Base-by-base conservation (phyloP, 495 filamentous ascomycete genomes). In the Tuber brumale region DNA sequence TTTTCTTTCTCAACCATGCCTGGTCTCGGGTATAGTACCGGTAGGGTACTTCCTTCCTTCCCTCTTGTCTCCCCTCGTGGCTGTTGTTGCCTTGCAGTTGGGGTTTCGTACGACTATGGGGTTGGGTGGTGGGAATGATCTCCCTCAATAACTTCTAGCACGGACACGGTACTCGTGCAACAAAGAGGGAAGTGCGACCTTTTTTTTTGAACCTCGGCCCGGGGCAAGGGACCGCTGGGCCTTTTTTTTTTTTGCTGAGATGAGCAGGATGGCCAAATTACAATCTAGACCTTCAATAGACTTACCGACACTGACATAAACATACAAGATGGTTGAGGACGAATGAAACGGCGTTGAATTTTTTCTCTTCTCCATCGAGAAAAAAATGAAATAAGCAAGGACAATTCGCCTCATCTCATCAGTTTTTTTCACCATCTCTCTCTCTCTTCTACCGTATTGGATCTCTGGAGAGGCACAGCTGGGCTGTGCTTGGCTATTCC, bases 361-460 rank as follows among this genome's bases (percentile, higher is more conserved):
- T 31, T 66, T 31, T 61, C 14, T 35, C 31, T 66, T 35, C 31
- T 31, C 57, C 14, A 35, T 35, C 31, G 57, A 27, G 27, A 35
- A 66, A 19, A 66, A 19, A 18, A 66, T 7, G 1, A 35, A 66
- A 35, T 31, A 35, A 18, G 57, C 57, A 66, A 35, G 57, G 27
- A 66, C 57, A 66, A 66, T 66, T 66, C 57, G 57, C 57, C 57
- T 66, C 57, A 66, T 61, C 51, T 12, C 51, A 61, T 61, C 51
- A 61, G 51, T 66, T 66, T 66, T 66, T 66, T 66, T 66, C 31
- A 27, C 57, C 57, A 66, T 66, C 57, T 66, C 57, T 35, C 57
- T 66, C 57, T 31, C 57, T 3, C 27, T 66, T 4, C 27, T 35
- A 66, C 31, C 57, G 57, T 66, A 66, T 66, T 27, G 57, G 27